Base-by-base conservation (phyloP, 2,329 filamentous ascomycete genomes). In the Rutstroemia sp. region DNA sequence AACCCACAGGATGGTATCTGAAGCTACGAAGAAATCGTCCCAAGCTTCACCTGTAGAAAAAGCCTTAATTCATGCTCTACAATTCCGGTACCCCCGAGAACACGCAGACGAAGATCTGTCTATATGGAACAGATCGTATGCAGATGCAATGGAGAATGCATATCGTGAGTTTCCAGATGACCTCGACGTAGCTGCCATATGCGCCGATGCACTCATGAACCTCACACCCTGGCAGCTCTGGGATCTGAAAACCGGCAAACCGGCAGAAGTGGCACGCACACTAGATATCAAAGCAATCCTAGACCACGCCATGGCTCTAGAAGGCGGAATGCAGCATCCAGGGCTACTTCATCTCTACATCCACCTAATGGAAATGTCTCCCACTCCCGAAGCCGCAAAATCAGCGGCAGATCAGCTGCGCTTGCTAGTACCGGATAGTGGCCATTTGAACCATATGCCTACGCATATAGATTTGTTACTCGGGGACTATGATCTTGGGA, bases 361-460 rank as follows among this genome's bases (percentile, higher is more conserved):
- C 41, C 87, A 90, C 63, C 77, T 89, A 3, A 87, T 89, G 76
- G 87, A 91, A 66, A 89, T 89, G 87, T 89, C 86, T 0, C 72
- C 75, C 0, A 76, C 73, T 0, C 87, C 87, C 0, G 87, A 89
- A 67, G 67, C 71, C 1, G 87, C 83, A 1, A 68, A 88, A 16
- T 72, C 78, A 0, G 74, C 78, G 0, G 86, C 85, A 5, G 78
- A 89, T 63, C 71, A 73, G 16, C 75, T 90, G 10, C 81, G 86
- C 21, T 76, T 75, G 9, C 75, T 89, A 2, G 79, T 86, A 0
- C 86, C 86, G 0, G 86, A 89, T 66, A 77, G 81, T 0, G 87
- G 86, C 0, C 87, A 91, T 68, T 72, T 89, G 0, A 76, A 83
- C 42, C 87, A 90, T 65, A 92, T 92, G 88, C 87, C 88, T 0